A percentile compares a stretch with the other conserved stretches of the same genome.
Conservation (phyloP, 768 basidiomycete genomes). For the Boletus vinaceobasis region DNA sequence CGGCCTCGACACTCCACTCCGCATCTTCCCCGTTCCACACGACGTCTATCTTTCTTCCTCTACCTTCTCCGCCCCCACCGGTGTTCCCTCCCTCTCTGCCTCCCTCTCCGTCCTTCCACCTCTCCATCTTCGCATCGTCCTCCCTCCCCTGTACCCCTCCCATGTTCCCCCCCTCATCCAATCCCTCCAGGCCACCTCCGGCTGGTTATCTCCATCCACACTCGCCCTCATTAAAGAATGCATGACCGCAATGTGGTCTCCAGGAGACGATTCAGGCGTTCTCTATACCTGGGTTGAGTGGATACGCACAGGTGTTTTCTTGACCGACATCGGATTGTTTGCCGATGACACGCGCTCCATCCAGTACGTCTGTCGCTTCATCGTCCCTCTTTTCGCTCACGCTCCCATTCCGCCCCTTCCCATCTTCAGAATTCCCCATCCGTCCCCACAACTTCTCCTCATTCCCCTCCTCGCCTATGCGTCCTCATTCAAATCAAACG, state of each 20-base stretch:
- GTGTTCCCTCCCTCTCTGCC: not conserved
- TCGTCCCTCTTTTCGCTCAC: conserved; percentile 31
- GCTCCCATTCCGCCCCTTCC: not conserved
- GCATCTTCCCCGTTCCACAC: conserved; percentile 26
- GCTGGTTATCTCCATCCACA: conserved; percentile 49
- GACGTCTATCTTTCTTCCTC: conserved; percentile 8
- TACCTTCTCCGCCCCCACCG: not conserved
- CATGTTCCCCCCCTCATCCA: conserved; percentile 49
- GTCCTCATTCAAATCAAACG: conserved; percentile 39
- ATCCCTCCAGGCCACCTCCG: conserved; percentile 52
- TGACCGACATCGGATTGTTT: conserved; percentile 43
- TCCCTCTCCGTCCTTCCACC: conserved; percentile 59
- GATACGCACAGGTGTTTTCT: conserved; percentile 64
- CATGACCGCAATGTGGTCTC: conserved; percentile 55
- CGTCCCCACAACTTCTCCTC: conserved; percentile 52
- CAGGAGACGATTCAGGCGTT: conserved; percentile 46
- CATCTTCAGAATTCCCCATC: conserved; percentile 42
- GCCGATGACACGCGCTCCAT: conserved; percentile 32
- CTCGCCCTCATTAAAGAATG: conserved; percentile 35
- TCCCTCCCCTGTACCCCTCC: conserved; percentile 57
- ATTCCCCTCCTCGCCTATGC: conserved; percentile 50
- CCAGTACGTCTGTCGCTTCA: conserved; percentile 14
- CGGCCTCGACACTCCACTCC: conserved; percentile 37
- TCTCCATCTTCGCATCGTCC: conserved; percentile 50
- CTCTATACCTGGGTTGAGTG: conserved; percentile 73